These are phyloP conservation scores for Colletotrichum neosansevieriae DNA, from an alignment of 2,329 filamentous ascomycete species.

Conservation along the genomic window DNA sequence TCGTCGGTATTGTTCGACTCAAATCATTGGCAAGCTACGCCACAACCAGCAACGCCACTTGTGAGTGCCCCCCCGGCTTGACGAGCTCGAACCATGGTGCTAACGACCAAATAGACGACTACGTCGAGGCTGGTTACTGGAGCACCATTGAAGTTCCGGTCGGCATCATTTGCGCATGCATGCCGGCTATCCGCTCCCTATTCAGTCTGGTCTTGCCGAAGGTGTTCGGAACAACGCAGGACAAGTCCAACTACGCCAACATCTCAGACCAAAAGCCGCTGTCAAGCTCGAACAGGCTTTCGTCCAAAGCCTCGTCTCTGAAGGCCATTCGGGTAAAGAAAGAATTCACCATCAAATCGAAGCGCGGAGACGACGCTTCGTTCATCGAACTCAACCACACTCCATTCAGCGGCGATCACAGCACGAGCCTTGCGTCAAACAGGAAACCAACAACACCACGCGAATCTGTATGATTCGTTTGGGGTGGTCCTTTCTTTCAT, in stretches of 20 bases:
- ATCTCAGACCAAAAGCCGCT: slow-evolving; percentile 15
- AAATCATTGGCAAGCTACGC: slow-evolving; percentile 36
- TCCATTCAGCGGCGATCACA: slow-evolving; percentile 13
- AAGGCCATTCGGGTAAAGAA: slow-evolving; percentile 27
- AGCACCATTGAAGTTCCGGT: slow-evolving; percentile 39
- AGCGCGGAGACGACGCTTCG: slow-evolving; percentile 23
- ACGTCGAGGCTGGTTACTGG: slow-evolving; percentile 36
- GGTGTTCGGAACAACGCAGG: slow-evolving; percentile 47
- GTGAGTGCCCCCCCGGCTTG: not conserved
- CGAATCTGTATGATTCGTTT: slow-evolving; percentile 9
- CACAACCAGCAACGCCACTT: slow-evolving; percentile 42
- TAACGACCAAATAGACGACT: slow-evolving; percentile 47
- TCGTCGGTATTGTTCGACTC: slow-evolving; percentile 50
- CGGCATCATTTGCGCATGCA: slow-evolving; percentile 38
- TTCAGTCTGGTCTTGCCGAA: slow-evolving; percentile 50
- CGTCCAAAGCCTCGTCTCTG: slow-evolving; percentile 3
- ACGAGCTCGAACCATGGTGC: slow-evolving; percentile 44
- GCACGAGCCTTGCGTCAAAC: slow-evolving; percentile 12
- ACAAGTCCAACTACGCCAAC: slow-evolving; percentile 32
- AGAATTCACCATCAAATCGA: slow-evolving; percentile 29
- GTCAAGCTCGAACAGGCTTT: slow-evolving; percentile 9
- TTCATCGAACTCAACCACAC: slow-evolving; percentile 15
- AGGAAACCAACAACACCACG: slow-evolving; percentile 22
- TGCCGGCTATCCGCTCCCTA: slow-evolving; percentile 49
- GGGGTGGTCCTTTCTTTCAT: not conserved